Evolutionary conservation across 23 red algal genomes (phyloP).

Genomic region (Pyropia yezoensis): DNA sequence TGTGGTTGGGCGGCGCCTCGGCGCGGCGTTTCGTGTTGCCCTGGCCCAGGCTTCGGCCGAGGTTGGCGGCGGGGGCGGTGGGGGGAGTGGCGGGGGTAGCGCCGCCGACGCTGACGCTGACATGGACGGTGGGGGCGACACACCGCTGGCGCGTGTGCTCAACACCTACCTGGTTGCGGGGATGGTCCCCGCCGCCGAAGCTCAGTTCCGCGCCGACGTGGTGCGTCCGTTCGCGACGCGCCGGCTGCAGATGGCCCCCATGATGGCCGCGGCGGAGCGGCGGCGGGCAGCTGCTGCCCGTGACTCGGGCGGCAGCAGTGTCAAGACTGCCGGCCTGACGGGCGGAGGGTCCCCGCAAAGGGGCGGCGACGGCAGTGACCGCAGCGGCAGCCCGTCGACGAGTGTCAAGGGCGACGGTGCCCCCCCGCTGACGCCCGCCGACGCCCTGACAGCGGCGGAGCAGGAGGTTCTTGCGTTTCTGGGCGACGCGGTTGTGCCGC

Average conservation of each 20-base stretch:
- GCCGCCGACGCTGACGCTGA: not conserved
- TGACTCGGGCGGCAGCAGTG: not conserved
- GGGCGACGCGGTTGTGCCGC: conserved; percentile 38
- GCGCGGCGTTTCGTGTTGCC: conserved; percentile 36
- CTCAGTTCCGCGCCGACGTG: conserved; percentile 46
- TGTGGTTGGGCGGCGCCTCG: conserved; percentile 30
- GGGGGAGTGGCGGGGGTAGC: not conserved
- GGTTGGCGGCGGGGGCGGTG: conserved; percentile 6
- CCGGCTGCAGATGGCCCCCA: conserved; percentile 25
- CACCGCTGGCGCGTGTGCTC: conserved; percentile 22
- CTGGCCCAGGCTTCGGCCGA: conserved; percentile 6
- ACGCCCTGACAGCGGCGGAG: conserved; percentile 33
- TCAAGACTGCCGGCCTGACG: too few relatives aligned
- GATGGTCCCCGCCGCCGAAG: conserved; percentile 37
- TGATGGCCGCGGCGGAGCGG: conserved; percentile 32
- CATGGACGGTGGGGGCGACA: too few relatives aligned
- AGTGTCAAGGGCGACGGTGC: too few relatives aligned
- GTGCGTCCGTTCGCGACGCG: conserved; percentile 32
- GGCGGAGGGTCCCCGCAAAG: not conserved
- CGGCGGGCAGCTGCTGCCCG: not conserved
- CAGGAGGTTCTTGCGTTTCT: conserved; percentile 49
- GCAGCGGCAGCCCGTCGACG: not conserved
- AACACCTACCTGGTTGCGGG: conserved; percentile 34
- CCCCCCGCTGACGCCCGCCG: conserved; percentile 25
- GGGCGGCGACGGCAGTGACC: not conserved